These are phyloP conservation scores for Lodderomyces beijingensis DNA, from an alignment of 1,139 yeast species.

Conservation along the genomic window DNA sequence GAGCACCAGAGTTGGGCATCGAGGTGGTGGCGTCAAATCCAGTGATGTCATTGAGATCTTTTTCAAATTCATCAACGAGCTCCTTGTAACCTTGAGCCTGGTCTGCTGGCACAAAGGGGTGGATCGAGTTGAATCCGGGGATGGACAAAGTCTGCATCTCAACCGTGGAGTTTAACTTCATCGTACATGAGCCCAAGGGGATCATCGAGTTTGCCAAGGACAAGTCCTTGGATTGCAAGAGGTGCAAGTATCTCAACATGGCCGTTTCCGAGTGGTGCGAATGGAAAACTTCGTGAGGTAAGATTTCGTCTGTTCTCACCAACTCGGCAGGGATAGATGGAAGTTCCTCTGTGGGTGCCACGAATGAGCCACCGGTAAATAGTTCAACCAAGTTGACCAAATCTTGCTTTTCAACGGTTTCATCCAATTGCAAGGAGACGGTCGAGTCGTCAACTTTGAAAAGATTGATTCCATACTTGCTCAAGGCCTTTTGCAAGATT, in stretches of 20 bases:
- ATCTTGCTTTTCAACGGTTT: slow-evolving; percentile 69
- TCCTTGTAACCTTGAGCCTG: slow-evolving; percentile 85
- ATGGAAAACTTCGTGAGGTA: slow-evolving; percentile 78
- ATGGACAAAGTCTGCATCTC: slow-evolving; percentile 93
- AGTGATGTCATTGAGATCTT: slow-evolving; percentile 88
- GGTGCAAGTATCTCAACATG: slow-evolving; percentile 84
- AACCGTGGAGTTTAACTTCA: slow-evolving; percentile 93
- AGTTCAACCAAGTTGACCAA: slow-evolving; percentile 52
- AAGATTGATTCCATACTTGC: slow-evolving; percentile 64
- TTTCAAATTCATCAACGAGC: slow-evolving; percentile 70
- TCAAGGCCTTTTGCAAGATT: slow-evolving; percentile 54
- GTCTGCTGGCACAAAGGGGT: slow-evolving; percentile 86
- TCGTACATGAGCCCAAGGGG: slow-evolving; percentile 95
- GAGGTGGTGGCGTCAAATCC: slow-evolving; percentile 89
- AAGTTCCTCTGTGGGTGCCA: slow-evolving; percentile 26
- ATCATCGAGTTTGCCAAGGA: slow-evolving; percentile 96
- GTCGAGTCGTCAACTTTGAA: slow-evolving; percentile 61
- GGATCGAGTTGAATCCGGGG: slow-evolving; percentile 85
- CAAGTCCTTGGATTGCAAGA: slow-evolving; percentile 81
- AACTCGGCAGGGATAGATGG: slow-evolving; percentile 53
- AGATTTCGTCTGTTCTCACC: slow-evolving; percentile 58
- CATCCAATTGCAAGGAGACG: slow-evolving; percentile 79
- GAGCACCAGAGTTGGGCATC: slow-evolving; percentile 98
- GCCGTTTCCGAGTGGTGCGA: slow-evolving; percentile 91
- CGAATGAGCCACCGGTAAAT: slow-evolving; percentile 45